Conservation (phyloP, 257 asterid genomes). For the Solanum chiquidenum region DNA sequence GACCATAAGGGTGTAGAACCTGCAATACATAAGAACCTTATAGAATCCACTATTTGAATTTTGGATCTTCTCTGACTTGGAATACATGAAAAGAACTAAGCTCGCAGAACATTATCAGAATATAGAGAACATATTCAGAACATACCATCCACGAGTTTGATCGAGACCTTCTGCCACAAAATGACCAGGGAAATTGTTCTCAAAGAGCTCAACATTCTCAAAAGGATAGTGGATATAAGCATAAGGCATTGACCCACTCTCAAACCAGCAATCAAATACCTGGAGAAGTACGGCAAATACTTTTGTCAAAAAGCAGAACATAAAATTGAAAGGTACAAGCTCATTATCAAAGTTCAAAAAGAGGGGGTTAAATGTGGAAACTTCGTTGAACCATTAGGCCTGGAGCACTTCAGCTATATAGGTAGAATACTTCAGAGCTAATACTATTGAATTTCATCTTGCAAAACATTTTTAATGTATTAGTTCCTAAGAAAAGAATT, state of each 20-base stretch:
- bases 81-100: neutral
- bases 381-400: neutral
- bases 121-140: neutral
- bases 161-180: constrained; percentile 98
- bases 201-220: constrained; percentile 80
- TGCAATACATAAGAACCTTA: constrained; percentile 1
- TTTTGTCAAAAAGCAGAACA: neutral
- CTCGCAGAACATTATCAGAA: neutral
- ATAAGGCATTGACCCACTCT: constrained; percentile 99
- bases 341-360: neutral
- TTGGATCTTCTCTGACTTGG: neutral
- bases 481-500: neutral
- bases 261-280: constrained; percentile 98
- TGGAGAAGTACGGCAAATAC: neutral
- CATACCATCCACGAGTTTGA: constrained; percentile 96
- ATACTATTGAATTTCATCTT: neutral
- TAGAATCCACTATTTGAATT: neutral
- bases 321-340: neutral
- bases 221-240: constrained; percentile 97
- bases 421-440: neutral
- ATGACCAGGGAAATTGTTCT: constrained; percentile 94
- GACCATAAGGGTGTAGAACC: constrained; percentile 97
- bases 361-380: neutral
- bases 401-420: neutral
- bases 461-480: neutral